Evolutionary conservation across 1,284 basidiomycete genomes (phyloP).

Genomic region (Vanrija sp.): DNA sequence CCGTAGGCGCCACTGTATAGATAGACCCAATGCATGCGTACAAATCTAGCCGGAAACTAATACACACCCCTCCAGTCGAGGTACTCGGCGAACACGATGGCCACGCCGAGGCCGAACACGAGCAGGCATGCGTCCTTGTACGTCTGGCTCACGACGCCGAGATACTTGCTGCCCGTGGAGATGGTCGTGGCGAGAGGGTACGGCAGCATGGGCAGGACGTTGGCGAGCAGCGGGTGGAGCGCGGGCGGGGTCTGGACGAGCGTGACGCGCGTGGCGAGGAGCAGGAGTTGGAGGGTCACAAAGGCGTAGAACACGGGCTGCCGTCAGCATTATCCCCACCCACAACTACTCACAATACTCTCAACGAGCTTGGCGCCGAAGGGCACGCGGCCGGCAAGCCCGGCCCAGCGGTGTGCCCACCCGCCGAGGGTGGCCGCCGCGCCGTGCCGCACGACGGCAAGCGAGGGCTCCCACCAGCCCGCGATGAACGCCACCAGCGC

Average conservation of each 20-base stretch:
- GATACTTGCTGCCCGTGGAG: conserved; percentile 39
- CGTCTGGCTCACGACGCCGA: conserved; percentile 37
- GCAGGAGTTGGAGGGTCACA: conserved; percentile 42
- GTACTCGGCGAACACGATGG: conserved; percentile 27
- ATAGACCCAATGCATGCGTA: not conserved
- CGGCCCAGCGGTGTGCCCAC: conserved; percentile 15
- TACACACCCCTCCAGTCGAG: not conserved
- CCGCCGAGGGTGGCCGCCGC: conserved; percentile 2
- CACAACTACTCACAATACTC: conserved; percentile 24
- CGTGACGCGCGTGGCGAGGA: conserved; percentile 45
- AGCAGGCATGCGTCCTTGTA: conserved; percentile 46
- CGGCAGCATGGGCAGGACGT: conserved; percentile 47
- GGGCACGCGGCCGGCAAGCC: conserved; percentile 5
- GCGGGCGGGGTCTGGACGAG: conserved; percentile 41
- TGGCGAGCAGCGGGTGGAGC: conserved; percentile 42
- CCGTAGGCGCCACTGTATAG: not conserved
- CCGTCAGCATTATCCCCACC: too few relatives aligned
- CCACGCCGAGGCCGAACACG: conserved; percentile 39
- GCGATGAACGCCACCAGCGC: conserved; percentile 38
- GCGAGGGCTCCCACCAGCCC: conserved; percentile 46
- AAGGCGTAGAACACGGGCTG: conserved; percentile 51
- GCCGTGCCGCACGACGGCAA: conserved; percentile 15
- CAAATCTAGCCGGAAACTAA: not conserved
- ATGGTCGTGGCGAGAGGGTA: conserved; percentile 34
- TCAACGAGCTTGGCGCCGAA: conserved; percentile 8